phyloP scores from a whole-genome alignment of 1,139 yeast species.

The Groenewaldozyma sp. region DNA sequence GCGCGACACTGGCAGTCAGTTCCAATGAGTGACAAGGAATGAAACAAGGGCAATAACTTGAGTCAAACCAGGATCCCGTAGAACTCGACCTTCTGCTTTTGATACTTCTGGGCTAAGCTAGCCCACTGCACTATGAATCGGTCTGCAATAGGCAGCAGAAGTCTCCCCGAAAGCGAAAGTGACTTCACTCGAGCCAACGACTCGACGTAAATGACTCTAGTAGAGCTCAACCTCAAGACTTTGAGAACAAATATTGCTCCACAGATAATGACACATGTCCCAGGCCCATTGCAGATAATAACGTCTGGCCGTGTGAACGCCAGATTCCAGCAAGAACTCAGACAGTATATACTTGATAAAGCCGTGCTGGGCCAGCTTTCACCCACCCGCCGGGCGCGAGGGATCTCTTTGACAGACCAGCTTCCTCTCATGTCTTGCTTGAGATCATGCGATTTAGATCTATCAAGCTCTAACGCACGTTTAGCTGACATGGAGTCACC shows the following conservation, averaged over 20 bases:
- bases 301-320: constrained; percentile 25
- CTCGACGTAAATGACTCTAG: constrained; percentile 72
- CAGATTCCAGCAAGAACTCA: constrained; percentile 24
- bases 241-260: constrained; percentile 49
- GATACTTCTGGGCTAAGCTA: constrained; percentile 43
- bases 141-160: constrained; percentile 62
- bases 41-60: no score
- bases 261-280: constrained; percentile 76
- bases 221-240: constrained; percentile 40
- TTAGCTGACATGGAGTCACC: constrained; percentile 53
- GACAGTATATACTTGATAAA: constrained; percentile 37
- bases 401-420: constrained; percentile 33
- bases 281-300: constrained; percentile 85
- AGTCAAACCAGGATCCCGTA: constrained; percentile 63
- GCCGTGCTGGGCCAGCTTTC: constrained; percentile 49
- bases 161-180: constrained; percentile 67
- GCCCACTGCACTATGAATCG: constrained; percentile 89
- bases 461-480: constrained; percentile 41
- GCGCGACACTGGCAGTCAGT: no score
- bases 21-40: no score
- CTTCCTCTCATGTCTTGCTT: constrained; percentile 5
- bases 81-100: constrained; percentile 60
- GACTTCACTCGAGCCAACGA: constrained; percentile 75
- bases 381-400: constrained; percentile 73
- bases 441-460: constrained; percentile 5